Base-by-base conservation (phyloP, 164 flowering plant species). In the Aristolochia californica region DNA sequence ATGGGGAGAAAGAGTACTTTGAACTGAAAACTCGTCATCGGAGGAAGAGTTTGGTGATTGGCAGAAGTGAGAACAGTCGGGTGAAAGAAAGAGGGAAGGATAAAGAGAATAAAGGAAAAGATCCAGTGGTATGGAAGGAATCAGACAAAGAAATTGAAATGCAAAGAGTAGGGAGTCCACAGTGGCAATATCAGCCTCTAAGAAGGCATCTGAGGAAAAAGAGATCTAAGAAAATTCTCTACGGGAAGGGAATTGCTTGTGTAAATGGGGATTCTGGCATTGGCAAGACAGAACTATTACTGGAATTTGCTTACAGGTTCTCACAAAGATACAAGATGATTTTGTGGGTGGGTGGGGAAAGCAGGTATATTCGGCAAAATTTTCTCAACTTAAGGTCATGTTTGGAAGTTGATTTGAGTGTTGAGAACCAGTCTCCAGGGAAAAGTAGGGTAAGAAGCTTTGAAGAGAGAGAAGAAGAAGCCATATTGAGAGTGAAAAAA, bases 201-300 rank as follows among this genome's bases (percentile, higher is more conserved):
- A 77, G 66, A 53, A 77, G 77, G 53, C 63, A 73, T 55, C 55
- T 67, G 17, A 73, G 77, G 61, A 75, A 88, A 69, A 83, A 73
- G 65, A 69, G 82, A 60, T 76, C 83, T 2, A 57, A 44, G 27
- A 82, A 81, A 48, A 68, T 89, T 55, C 49, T 75, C 55, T 85
- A 87, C 64, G 99, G 97, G 1, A 93, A 89, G 67, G 99, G 99
- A 11, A 74, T 93, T 57, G 96, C 94, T 56, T 89, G 97, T 59
- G 87, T 93, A 0, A 76, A 96, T n/a, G 99, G 99, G 16, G 96
- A 87, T 3, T 75, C 90, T 0, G 99, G 99, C 34, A 84, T 93
- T 58, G 99, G 99, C 27, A 93, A 93, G 65, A 93, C 96, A 0
- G 97, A 93, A 72, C 83, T 93, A 24, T 77, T 93, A 65, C 71